A percentile compares a stretch with the other conserved stretches of the same genome.
These are phyloP conservation scores for Pythium sukuiense DNA, from an alignment of 352 stramenopile genomes.

Conservation along the genomic window DNA sequence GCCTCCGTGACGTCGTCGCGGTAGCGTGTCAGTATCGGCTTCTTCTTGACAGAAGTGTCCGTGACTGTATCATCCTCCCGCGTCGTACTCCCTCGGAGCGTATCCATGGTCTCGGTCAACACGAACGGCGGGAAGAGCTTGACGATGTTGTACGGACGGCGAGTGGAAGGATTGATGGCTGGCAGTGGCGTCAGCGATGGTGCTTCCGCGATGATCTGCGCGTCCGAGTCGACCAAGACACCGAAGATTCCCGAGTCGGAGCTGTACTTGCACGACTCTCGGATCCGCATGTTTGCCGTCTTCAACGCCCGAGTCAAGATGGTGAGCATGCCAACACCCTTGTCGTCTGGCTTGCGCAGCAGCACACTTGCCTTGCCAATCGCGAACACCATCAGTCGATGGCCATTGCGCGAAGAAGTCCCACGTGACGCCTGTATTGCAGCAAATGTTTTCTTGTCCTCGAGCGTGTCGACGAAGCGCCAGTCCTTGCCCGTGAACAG, in stretches of 20 bases:
- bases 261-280: neutral
- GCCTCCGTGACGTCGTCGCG: too few relatives aligned
- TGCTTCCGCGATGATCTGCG: constrained; percentile 14
- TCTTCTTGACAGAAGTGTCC: too few relatives aligned
- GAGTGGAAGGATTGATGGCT: too few relatives aligned
- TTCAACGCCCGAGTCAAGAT: constrained; percentile 4
- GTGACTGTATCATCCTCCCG: too few relatives aligned
- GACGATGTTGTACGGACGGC: constrained; percentile 48
- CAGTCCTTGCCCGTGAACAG: too few relatives aligned
- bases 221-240: constrained; percentile 22
- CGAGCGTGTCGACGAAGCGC: too few relatives aligned
- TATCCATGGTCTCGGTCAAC: constrained; percentile 40
- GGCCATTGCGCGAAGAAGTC: too few relatives aligned
- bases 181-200: too few relatives aligned
- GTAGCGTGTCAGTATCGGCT: too few relatives aligned
- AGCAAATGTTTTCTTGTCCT: too few relatives aligned
- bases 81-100: too few relatives aligned
- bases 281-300: constrained; percentile 3
- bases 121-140: constrained; percentile 63
- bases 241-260: constrained; percentile 38
- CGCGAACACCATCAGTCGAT: constrained; percentile 8
- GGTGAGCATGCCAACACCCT: neutral
- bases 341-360: neutral
- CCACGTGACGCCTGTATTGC: neutral
- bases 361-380: constrained; percentile 4